These are phyloP conservation scores for Stephanodiscus triporus DNA, from an alignment of 108 stramenopile species.

Conservation along the genomic window DNA sequence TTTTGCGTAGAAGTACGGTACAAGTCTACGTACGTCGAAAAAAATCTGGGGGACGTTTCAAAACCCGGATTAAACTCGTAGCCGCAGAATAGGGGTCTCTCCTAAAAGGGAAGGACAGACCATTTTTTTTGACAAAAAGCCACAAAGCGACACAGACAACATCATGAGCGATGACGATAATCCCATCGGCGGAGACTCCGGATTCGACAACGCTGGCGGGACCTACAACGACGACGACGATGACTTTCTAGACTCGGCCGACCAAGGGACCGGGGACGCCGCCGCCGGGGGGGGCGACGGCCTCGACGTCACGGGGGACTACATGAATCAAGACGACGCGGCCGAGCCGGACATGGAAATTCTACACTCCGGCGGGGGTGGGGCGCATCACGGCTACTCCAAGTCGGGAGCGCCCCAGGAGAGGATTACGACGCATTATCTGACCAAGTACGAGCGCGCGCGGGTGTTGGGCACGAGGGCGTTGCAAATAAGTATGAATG, in stretches of 20 bases:
- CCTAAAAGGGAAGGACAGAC: no score
- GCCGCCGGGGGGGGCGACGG: constrained; percentile 48
- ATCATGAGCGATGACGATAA: constrained; percentile 88
- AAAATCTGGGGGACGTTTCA: no score
- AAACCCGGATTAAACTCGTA: no score
- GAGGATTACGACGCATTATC: constrained; percentile 91
- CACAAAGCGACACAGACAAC: no score
- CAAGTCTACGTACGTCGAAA: no score
- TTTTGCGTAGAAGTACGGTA: no score
- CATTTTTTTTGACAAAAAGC: no score
- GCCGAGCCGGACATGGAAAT: constrained; percentile 56
- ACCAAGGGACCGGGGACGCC: constrained; percentile 36
- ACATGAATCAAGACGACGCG: constrained; percentile 43
- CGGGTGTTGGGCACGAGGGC: constrained; percentile 98
- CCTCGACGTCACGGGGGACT: constrained; percentile 79
- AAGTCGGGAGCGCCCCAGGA: constrained; percentile 53
- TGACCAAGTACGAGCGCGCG: constrained; percentile 99
- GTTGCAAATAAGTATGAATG: constrained; percentile 98
- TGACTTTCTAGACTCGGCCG: constrained; percentile 36
- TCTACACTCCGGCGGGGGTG: constrained; percentile 51
- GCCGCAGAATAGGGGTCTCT: no score
- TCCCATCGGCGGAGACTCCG: constrained; percentile 70
- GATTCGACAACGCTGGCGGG: constrained; percentile 84
- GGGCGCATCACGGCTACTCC: constrained; percentile 41
- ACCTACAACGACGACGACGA: constrained; percentile 64